Evolutionary conservation across 495 filamentous ascomycete species (phyloP).

Genomic region (Trichoderma asperelloides): DNA sequence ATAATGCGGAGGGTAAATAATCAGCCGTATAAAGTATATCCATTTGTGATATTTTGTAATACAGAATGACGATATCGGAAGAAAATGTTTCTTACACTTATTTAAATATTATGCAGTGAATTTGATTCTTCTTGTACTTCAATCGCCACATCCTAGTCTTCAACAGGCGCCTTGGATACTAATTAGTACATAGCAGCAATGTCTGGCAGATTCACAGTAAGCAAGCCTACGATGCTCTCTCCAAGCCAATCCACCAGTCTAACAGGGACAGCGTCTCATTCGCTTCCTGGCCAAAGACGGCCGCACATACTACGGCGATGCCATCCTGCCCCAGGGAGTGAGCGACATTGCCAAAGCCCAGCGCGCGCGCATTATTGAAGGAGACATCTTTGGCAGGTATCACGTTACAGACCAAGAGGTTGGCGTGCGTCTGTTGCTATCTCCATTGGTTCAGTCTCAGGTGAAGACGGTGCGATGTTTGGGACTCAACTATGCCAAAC

Average conservation of each 20-base stretch:
- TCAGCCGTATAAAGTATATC: neutral
- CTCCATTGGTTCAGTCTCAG: conserved; percentile 59
- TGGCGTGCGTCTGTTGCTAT: conserved; percentile 57
- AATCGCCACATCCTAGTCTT: no score
- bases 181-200: neutral
- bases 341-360: conserved; percentile 58
- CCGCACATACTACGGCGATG: conserved; percentile 73
- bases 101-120: neutral
- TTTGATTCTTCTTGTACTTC: neutral
- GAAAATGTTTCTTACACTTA: no score
- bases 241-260: neutral
- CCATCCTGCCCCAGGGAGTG: conserved; percentile 59
- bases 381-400: conserved; percentile 65
- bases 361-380: conserved; percentile 58
- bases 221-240: neutral
- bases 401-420: conserved; percentile 58
- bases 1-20: neutral
- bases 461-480: conserved; percentile 69
- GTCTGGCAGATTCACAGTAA: neutral
- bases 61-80: neutral
- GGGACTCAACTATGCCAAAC: conserved; percentile 73
- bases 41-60: neutral
- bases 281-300: conserved; percentile 73
- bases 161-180: no score
- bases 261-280: conserved; percentile 55